These are phyloP conservation scores for Solanum arcanum DNA, from an alignment of 257 asterid genomes.

Conservation along the genomic window DNA sequence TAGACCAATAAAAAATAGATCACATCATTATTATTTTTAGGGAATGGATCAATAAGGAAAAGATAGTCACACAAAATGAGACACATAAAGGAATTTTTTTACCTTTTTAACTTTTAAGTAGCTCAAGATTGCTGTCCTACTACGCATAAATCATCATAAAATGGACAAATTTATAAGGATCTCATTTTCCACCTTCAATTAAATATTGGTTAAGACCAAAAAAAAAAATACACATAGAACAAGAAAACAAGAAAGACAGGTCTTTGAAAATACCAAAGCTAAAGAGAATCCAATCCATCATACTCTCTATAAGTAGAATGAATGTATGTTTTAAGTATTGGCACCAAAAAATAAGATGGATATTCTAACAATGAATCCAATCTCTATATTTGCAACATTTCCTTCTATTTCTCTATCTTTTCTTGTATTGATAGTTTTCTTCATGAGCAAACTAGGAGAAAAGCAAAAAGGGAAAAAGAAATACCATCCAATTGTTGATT, in stretches of 20 bases:
- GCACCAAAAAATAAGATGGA: neutral
- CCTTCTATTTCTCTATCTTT: neutral
- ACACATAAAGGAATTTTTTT: neutral
- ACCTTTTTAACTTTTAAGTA: neutral
- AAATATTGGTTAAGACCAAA: neutral
- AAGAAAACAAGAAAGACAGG: neutral
- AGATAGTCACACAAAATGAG: too few relatives aligned
- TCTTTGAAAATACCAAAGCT: neutral
- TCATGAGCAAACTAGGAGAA: neutral
- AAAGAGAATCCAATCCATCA: neutral
- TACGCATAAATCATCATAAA: neutral
- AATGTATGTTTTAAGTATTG: neutral
- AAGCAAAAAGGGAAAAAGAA: neutral
- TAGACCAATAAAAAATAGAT: neutral
- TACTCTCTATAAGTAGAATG: neutral
- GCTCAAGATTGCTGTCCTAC: neutral
- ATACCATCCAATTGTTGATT: conserved; percentile 26
- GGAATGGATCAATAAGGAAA: neutral
- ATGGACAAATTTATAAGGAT: neutral
- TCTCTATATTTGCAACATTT: neutral
- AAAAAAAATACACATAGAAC: neutral
- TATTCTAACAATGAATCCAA: neutral
- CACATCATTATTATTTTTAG: neutral
- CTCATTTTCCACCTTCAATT: neutral
- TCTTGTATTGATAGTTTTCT: neutral